A percentile compares a stretch with the other conserved stretches of the same genome.
Conservation (phyloP, 2,329 filamentous ascomycete species). For the Aspergillus awamori region DNA sequence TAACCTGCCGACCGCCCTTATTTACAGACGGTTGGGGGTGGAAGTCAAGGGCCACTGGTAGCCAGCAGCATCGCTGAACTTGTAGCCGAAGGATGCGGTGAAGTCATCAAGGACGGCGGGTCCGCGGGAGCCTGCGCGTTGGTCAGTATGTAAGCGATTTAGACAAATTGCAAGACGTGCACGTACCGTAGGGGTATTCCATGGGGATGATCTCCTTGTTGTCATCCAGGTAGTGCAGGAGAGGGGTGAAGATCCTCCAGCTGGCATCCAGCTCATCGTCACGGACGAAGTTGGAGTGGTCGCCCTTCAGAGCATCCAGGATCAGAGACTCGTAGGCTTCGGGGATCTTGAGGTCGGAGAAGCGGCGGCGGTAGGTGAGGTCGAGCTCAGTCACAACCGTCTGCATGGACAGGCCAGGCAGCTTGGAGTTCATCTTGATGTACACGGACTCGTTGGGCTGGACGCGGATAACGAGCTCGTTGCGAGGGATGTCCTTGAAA, state of each 20-base stretch:
- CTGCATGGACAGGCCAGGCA: slow-evolving; percentile 98
- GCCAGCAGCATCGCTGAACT: slow-evolving; percentile 94
- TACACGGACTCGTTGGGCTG: slow-evolving; percentile 99
- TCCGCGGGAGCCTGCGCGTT: slow-evolving; percentile 78
- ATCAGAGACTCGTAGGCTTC: slow-evolving; percentile 99
- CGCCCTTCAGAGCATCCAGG: slow-evolving; percentile 94
- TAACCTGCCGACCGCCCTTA: not conserved
- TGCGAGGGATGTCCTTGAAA: slow-evolving; percentile 99
- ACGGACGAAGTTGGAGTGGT: slow-evolving; percentile 99
- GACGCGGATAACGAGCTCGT: slow-evolving; percentile 98
- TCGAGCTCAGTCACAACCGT: slow-evolving; percentile 98
- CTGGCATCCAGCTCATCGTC: slow-evolving; percentile 95
- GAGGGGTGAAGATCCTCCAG: slow-evolving; percentile 97
- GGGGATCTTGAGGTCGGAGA: slow-evolving; percentile 98
- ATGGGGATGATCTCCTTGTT: slow-evolving; percentile 99
- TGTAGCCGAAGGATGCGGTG: slow-evolving; percentile 96
- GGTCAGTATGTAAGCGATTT: slow-evolving; percentile 1
- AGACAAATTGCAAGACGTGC: not conserved
- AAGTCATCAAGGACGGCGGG: slow-evolving; percentile 97
- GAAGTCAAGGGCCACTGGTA: slow-evolving; percentile 92
- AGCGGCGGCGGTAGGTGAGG: slow-evolving; percentile 94
- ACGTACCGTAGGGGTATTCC: slow-evolving; percentile 97
- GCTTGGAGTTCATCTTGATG: slow-evolving; percentile 99
- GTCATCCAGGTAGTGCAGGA: slow-evolving; percentile 96
- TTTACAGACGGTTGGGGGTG: slow-evolving; percentile 78